Conservation (phyloP, 805 yeast species). For the Wickerhamiella vanderwaltii region DNA sequence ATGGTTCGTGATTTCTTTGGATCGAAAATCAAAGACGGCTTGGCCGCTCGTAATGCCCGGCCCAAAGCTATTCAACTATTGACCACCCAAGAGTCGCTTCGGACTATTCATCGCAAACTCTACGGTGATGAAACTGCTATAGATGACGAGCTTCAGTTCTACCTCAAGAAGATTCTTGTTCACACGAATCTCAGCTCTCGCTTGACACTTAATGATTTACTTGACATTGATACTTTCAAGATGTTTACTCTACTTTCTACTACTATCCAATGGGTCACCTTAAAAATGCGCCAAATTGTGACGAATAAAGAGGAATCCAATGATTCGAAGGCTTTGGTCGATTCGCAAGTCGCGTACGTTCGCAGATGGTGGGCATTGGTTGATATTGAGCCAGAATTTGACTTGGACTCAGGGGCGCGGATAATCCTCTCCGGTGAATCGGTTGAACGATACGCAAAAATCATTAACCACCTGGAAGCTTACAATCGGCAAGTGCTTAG, state of each 20-base stretch:
- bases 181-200: conserved; percentile 23
- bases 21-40: conserved; percentile 13
- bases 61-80: conserved; percentile 9
- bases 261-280: conserved; percentile 38
- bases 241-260: conserved; percentile 42
- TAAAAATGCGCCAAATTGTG: neutral
- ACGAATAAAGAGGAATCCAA: neutral
- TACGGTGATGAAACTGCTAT: conserved; percentile 4
- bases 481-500: conserved; percentile 26
- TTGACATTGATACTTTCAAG: conserved; percentile 42
- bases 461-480: conserved; percentile 20
- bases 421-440: conserved; percentile 17
- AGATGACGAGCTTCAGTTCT: conserved; percentile 19
- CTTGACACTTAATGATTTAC: conserved; percentile 31
- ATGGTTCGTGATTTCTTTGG: conserved; percentile 15
- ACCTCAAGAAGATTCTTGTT: conserved; percentile 22
- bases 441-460: conserved; percentile 24
- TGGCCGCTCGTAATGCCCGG: conserved; percentile 1
- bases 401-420: neutral
- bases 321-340: neutral
- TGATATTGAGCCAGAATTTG: neutral
- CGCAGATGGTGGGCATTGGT: conserved; percentile 10
- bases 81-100: neutral
- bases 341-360: conserved; percentile 5
- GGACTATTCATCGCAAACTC: neutral